phyloP scores from a whole-genome alignment of 2,329 filamentous ascomycete genomes.

The Fusarium graminum region DNA sequence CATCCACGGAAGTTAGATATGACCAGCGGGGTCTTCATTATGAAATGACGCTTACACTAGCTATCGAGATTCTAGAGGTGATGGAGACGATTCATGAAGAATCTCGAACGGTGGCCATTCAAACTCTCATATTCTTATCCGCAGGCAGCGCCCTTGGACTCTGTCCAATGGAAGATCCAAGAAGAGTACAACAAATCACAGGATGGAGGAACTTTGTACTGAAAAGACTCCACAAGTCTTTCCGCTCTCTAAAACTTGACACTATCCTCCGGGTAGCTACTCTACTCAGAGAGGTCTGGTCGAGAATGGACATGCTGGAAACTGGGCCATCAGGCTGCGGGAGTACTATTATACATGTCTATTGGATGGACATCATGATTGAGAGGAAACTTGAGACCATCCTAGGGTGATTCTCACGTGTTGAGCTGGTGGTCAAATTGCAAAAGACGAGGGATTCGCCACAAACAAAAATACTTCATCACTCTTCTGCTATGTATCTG shows the following conservation, averaged over 20 bases:
- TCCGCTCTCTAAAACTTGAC: background rate
- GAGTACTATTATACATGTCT: background rate
- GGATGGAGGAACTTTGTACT: constrained; percentile 7
- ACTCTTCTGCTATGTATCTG: background rate
- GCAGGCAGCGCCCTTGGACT: background rate
- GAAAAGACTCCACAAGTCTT: background rate
- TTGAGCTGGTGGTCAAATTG: too few relatives aligned
- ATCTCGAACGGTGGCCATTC: constrained; percentile 1
- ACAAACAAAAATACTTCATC: background rate
- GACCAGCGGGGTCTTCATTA: background rate
- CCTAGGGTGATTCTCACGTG: background rate
- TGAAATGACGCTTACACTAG: background rate
- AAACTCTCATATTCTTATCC: constrained; percentile 6
- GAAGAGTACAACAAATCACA: background rate
- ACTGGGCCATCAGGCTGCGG: fast-evolving
- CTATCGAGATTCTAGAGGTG: background rate
- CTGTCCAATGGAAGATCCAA: background rate
- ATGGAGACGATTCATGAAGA: background rate
- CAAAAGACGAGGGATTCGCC: too few relatives aligned
- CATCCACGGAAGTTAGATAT: background rate
- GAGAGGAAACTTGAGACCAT: constrained; percentile 6
- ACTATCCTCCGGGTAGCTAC: background rate
- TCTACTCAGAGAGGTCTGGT: background rate
- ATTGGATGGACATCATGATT: constrained; percentile 13
- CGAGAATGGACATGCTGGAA: background rate